These are phyloP conservation scores for Pulicaria dysenterica DNA, from an alignment of 129 eudicot genomes.

Conservation along the genomic window DNA sequence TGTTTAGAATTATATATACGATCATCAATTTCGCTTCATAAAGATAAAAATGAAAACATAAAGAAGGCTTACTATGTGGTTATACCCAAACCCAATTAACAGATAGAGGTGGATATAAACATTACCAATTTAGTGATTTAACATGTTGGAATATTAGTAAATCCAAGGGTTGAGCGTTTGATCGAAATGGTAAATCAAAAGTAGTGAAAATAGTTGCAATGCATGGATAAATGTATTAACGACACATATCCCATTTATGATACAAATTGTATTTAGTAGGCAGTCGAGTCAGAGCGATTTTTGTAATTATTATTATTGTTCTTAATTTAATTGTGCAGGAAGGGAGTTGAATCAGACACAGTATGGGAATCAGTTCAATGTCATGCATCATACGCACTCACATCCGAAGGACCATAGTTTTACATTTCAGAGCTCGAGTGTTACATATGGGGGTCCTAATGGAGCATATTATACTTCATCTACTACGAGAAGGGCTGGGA, in stretches of 20 bases:
- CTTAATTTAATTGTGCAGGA: constrained; percentile 34
- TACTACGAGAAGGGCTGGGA: constrained; percentile 59
- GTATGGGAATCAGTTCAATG: constrained; percentile 35
- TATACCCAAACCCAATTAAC: no score
- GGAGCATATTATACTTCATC: constrained; percentile 73
- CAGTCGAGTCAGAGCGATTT: no score
- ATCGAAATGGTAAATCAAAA: not conserved
- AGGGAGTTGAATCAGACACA: constrained; percentile 50
- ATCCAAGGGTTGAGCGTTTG: not conserved
- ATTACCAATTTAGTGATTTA: no score
- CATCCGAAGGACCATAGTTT: constrained; percentile 57
- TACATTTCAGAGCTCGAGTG: constrained; percentile 71
- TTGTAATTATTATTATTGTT: not conserved
- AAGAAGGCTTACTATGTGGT: constrained; percentile 13
- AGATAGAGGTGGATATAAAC: not conserved
- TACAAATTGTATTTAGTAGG: not conserved
- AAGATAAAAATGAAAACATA: not conserved
- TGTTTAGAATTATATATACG: not conserved
- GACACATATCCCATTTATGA: not conserved
- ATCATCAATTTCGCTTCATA: not conserved
- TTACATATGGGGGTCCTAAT: constrained; percentile 77
- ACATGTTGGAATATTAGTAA: not conserved
- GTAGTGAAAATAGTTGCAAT: not conserved
- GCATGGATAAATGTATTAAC: constrained; percentile 6
- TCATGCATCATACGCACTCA: constrained; percentile 29